Base-by-base conservation (phyloP, 306 rosid species). In the Chamaecrista fasciculata region DNA sequence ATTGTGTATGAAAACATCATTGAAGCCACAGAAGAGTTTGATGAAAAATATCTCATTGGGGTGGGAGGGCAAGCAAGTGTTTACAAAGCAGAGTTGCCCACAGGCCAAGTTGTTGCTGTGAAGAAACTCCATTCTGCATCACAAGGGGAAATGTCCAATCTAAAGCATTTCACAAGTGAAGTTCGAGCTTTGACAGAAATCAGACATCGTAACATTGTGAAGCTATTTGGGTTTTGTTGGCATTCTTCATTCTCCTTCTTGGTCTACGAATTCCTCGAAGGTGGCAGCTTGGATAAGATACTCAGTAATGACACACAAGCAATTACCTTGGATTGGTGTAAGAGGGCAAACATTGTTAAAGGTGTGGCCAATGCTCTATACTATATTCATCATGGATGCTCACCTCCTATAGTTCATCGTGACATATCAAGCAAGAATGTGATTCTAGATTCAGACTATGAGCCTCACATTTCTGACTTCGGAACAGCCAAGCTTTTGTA, bases 401-500 rank as follows among this genome's bases (percentile, higher is more conserved):
- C 63, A 4, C 73, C 40, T n/a, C n/a, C n/a, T n/a, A n/a, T n/a
- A n/a, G n/a, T n/a, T n/a, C n/a, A n/a, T n/a, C n/a, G n/a, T n/a
- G 73, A 68, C 12, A 37, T 68, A 37, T 68, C 63, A 15, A 52
- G 73, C 73, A 68, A 68, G 23, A 68, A 68, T 68, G 19, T 68
- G 23, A 46, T 68, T n/a, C 52, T 68, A 43, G 63, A 52, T 55
- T 10, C 9, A 10, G 40, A 37, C 21, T 68, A 52, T 52, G 73
- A 52, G 42, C 19, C 52, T 37, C 63, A 37, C 10, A 28, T 68
- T 3, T 47, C 61, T 34, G 69, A 68, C 39, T 68, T 68, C 6
- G 63, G 52, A 42, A 37, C 28, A 2, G 26, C 73, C 14, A 68
- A 51, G 23, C 14, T 40, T 28, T 36, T 56, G 11, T 56, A 56